phyloP scores from a whole-genome alignment of 2,329 filamentous ascomycete species.

The Plenodomus biglobosus region DNA sequence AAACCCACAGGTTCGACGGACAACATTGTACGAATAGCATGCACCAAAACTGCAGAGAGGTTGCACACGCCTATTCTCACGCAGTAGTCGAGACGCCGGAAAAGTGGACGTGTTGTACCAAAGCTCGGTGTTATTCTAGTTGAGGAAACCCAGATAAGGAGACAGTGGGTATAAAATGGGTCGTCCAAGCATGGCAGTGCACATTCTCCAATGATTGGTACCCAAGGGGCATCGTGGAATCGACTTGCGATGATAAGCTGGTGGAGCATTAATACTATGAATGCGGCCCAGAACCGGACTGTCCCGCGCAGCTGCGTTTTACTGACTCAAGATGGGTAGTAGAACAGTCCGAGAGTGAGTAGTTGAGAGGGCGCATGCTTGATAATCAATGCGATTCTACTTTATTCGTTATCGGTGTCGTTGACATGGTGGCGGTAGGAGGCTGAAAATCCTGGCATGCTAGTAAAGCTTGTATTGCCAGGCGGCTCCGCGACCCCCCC shows the following conservation, averaged over 20 bases:
- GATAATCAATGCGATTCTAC: not conserved
- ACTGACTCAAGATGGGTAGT: slow-evolving; percentile 3
- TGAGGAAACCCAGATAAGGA: slow-evolving; percentile 39
- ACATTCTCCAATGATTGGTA: slow-evolving; percentile 31
- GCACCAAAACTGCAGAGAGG: slow-evolving; percentile 16
- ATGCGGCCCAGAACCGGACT: slow-evolving; percentile 16
- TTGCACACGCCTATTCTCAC: slow-evolving; percentile 24
- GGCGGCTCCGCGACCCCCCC: slow-evolving; percentile 9
- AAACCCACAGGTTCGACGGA: slow-evolving; percentile 13
- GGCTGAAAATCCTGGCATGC: slow-evolving; percentile 27
- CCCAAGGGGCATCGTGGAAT: slow-evolving; percentile 23
- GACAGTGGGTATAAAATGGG: slow-evolving; percentile 40
- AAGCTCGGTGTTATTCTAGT: slow-evolving; percentile 26
- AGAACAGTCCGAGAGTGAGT: not conserved
- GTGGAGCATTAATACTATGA: slow-evolving; percentile 14
- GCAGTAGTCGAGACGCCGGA: slow-evolving; percentile 17
- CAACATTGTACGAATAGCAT: slow-evolving; percentile 22
- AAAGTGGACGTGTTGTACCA: slow-evolving; percentile 35
- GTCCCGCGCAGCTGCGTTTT: slow-evolving; percentile 1
- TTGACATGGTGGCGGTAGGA: slow-evolving; percentile 25
- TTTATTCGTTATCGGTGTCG: slow-evolving; percentile 1
- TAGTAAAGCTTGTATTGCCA: slow-evolving; percentile 28
- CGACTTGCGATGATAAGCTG: slow-evolving; percentile 10
- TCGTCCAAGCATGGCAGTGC: slow-evolving; percentile 28
- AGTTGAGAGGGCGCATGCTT: not conserved